Conservation (phyloP, 208 protist species). For the Crithidia bombi region DNA sequence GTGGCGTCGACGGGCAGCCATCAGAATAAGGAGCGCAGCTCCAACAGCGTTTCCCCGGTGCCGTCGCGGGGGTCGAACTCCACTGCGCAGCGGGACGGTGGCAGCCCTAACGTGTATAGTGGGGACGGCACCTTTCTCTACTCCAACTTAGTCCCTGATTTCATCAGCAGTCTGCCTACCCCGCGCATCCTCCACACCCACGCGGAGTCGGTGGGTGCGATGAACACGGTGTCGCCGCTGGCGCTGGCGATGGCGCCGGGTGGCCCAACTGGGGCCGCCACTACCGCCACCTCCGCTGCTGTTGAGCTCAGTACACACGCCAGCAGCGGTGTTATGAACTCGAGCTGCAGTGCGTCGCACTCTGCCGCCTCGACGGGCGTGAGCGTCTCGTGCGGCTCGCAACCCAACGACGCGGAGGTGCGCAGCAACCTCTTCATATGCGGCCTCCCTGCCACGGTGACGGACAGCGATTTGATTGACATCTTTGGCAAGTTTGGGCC, state of each 20-base stretch:
- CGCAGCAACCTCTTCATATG: constrained; percentile 85
- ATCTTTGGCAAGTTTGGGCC: constrained; percentile 54
- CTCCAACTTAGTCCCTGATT: constrained; percentile 19
- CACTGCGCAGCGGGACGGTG: background rate
- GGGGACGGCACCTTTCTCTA: constrained; percentile 22
- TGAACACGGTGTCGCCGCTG: background rate
- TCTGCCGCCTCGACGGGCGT: constrained; percentile 1
- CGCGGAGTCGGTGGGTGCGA: background rate
- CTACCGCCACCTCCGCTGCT: background rate
- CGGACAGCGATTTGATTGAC: constrained; percentile 48
- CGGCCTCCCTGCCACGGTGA: constrained; percentile 45
- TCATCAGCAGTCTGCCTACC: background rate
- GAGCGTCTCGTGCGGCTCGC: background rate
- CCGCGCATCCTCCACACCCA: background rate
- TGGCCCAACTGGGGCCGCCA: background rate
- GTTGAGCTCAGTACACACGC: background rate
- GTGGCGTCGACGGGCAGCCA: background rate
- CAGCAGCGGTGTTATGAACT: background rate
- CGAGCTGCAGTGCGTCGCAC: constrained; percentile 3
- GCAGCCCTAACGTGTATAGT: constrained; percentile 21
- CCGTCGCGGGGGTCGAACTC: constrained; percentile 13
- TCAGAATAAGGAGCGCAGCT: constrained; percentile 2
- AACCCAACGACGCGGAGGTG: constrained; percentile 40
- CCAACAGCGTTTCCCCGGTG: constrained; percentile 16
- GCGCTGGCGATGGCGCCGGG: background rate